Conservation (phyloP, 2,329 filamentous ascomycete genomes). For the Rasamsonia emersonii region DNA sequence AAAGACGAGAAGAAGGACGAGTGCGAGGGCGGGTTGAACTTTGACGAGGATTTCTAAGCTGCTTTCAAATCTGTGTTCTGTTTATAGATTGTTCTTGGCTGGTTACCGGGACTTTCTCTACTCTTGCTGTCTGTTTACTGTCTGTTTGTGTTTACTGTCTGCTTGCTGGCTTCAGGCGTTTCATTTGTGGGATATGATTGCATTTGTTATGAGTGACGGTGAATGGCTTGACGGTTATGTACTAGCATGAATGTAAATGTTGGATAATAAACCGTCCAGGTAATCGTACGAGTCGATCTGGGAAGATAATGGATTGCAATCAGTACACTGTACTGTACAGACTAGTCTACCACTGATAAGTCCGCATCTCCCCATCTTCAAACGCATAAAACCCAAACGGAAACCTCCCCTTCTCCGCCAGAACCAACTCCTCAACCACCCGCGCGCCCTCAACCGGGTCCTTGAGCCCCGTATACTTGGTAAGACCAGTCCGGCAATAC, state of each 20-base stretch:
- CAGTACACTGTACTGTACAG: background rate
- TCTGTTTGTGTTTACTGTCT: too few species aligned
- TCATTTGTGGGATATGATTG: too few species aligned
- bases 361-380: background rate
- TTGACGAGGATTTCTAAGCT: constrained; percentile 92
- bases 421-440: constrained; percentile 1
- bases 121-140: background rate
- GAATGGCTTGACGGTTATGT: too few species aligned
- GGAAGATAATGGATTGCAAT: background rate
- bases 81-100: constrained; percentile 2
- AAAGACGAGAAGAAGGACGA: constrained; percentile 44
- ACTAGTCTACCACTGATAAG: background rate
- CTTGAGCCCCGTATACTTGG: background rate
- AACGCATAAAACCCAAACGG: background rate
- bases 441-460: background rate
- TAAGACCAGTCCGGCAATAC: constrained; percentile 9
- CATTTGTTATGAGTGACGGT: too few species aligned
- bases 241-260: too few species aligned
- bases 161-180: too few species aligned
- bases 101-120: constrained; percentile 3
- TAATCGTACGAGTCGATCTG: too few species aligned
- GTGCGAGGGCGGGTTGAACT: constrained; percentile 66
- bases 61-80: constrained; percentile 5
- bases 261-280: too few species aligned
- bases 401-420: constrained; percentile 1